Conservation (phyloP, 352 stramenopile genomes). For the Globisporangium solare region DNA sequence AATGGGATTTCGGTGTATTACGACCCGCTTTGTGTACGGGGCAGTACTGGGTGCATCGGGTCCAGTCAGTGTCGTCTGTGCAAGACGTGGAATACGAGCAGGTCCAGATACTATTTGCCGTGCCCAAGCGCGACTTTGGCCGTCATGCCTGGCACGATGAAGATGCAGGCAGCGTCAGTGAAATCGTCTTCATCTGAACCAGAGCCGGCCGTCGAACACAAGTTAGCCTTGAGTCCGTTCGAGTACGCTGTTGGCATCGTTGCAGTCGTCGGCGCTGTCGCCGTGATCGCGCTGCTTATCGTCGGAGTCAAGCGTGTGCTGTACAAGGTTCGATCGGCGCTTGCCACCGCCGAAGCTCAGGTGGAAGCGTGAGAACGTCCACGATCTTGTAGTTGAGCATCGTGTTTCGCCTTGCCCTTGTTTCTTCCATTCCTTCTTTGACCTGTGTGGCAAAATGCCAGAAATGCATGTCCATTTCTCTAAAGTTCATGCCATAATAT, state of each 20-base stretch:
- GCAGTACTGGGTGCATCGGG: not conserved
- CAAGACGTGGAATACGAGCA: not conserved
- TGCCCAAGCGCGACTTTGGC: too few species aligned
- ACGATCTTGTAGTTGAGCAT: not conserved
- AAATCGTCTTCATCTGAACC: too few species aligned
- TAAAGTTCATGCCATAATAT: too few species aligned
- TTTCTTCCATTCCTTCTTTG: too few species aligned
- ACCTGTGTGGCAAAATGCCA: too few species aligned
- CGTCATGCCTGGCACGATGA: too few species aligned
- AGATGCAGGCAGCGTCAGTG: too few species aligned
- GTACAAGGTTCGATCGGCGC: not conserved
- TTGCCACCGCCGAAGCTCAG: too few species aligned
- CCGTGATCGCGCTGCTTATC: slow-evolving; percentile 9
- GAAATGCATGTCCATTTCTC: too few species aligned
- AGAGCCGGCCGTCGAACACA: too few species aligned
- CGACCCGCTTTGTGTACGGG: not conserved
- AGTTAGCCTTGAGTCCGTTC: not conserved
- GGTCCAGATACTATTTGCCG: too few species aligned
- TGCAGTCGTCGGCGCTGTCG: slow-evolving; percentile 14
- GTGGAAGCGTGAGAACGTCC: not conserved
- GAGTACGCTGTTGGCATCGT: not conserved
- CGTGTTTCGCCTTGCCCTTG: too few species aligned
- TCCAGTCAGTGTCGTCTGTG: not conserved
- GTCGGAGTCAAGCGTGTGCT: not conserved
- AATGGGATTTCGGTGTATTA: slow-evolving; percentile 1